Conservation (phyloP, 2,329 filamentous ascomycete genomes). For the Phyllachora maydis region DNA sequence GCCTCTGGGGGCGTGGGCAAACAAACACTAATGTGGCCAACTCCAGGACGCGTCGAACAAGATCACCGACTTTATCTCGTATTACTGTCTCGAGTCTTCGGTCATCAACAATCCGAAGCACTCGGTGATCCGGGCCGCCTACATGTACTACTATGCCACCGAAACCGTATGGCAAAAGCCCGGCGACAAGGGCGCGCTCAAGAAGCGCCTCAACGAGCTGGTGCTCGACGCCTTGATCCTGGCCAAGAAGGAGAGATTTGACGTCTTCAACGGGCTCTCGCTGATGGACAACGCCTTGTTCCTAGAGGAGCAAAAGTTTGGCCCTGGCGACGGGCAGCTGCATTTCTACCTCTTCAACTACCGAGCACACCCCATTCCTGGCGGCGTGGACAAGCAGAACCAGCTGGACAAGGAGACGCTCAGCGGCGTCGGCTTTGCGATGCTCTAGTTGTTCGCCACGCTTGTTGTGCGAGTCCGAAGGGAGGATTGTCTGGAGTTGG, state of each 20-base stretch:
- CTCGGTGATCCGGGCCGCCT: constrained; percentile 67
- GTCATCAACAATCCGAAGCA: constrained; percentile 70
- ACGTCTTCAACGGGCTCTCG: constrained; percentile 92
- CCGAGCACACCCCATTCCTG: constrained; percentile 62
- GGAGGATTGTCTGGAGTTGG: too few relatives aligned
- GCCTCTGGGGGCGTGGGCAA: background rate
- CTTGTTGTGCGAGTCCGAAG: too few relatives aligned
- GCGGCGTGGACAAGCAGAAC: constrained; percentile 67
- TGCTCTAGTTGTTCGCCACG: too few relatives aligned
- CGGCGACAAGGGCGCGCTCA: constrained; percentile 36
- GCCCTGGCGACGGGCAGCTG: constrained; percentile 78
- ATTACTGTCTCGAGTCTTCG: constrained; percentile 86
- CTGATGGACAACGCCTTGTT: constrained; percentile 89
- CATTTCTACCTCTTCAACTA: constrained; percentile 99
- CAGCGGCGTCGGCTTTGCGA: constrained; percentile 79
- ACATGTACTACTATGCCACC: constrained; percentile 92
- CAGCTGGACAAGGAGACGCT: constrained; percentile 55
- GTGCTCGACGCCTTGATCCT: constrained; percentile 73
- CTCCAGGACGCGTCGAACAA: constrained; percentile 43
- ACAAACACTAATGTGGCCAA: too few relatives aligned
- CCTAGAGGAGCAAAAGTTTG: constrained; percentile 85
- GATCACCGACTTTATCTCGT: constrained; percentile 93
- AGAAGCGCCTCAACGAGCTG: constrained; percentile 60
- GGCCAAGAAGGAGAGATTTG: constrained; percentile 67
- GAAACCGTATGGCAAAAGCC: constrained; percentile 49